Evolutionary conservation across 208 protist genomes (phyloP).

Genomic region (Leishmania tropica): DNA sequence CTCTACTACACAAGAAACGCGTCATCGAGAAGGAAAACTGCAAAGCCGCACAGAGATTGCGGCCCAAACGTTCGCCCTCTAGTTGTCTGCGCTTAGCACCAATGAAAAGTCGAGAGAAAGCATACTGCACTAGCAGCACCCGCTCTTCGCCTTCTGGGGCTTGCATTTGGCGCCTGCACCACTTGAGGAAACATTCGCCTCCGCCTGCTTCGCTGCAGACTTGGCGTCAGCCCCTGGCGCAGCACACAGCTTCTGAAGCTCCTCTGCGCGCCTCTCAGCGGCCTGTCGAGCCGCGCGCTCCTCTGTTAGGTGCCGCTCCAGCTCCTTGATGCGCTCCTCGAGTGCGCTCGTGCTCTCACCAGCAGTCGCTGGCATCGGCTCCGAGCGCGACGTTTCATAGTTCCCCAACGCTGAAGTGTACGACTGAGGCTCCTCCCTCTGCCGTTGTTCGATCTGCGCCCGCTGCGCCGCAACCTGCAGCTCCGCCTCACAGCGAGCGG

Average conservation of each 20-base stretch:
- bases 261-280: conserved; percentile 17
- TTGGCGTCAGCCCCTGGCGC: background rate
- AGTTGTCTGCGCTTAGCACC: background rate
- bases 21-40: background rate
- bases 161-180: conserved; percentile 7
- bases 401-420: conserved; percentile 1
- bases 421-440: background rate
- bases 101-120: background rate
- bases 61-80: background rate
- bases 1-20: background rate
- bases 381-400: background rate
- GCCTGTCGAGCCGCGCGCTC: conserved; percentile 16
- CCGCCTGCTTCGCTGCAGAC: background rate
- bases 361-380: conserved; percentile 9
- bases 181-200: background rate
- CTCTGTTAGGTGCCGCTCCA: conserved; percentile 9
- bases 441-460: conserved; percentile 11
- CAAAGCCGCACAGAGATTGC: background rate
- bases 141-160: conserved; percentile 39
- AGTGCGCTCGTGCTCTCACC: background rate
- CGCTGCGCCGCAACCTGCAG: conserved; percentile 24
- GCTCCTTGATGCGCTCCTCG: conserved; percentile 23
- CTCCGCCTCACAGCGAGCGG: conserved; percentile 16
- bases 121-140: conserved; percentile 32
- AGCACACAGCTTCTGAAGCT: conserved; percentile 7